Evolutionary conservation across 1,284 basidiomycete genomes (phyloP).

Genomic region (Ustilago tritici): DNA sequence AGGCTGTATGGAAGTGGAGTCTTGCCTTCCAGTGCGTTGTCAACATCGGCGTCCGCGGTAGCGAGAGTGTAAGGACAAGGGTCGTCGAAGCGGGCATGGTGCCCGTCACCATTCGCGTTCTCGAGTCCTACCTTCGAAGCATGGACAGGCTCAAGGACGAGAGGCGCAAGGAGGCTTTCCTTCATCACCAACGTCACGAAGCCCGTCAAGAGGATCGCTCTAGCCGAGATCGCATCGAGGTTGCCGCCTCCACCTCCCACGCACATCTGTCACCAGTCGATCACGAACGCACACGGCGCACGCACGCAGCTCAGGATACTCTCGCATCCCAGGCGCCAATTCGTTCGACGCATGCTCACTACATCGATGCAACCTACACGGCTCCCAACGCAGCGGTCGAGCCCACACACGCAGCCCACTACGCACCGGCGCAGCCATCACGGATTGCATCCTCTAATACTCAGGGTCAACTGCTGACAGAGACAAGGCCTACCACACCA

Average conservation of each 20-base stretch:
- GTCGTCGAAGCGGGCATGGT: slow-evolving; percentile 97
- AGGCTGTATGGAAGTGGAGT: slow-evolving; percentile 69
- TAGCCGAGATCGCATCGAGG: slow-evolving; percentile 23
- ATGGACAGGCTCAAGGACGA: slow-evolving; percentile 69
- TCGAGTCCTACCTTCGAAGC: slow-evolving; percentile 79
- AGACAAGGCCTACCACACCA: slow-evolving; percentile 52
- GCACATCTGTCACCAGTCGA: slow-evolving; percentile 12
- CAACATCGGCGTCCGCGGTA: slow-evolving; percentile 97
- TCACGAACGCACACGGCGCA: slow-evolving; percentile 22
- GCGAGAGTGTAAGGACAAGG: slow-evolving; percentile 82
- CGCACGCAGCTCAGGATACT: slow-evolving; percentile 15
- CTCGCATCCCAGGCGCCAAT: neutral
- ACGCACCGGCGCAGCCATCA: slow-evolving; percentile 10
- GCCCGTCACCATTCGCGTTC: slow-evolving; percentile 91
- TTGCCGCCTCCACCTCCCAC: slow-evolving; percentile 9
- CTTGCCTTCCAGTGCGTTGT: slow-evolving; percentile 94
- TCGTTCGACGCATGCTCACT: slow-evolving; percentile 1
- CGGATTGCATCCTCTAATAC: slow-evolving; percentile 8
- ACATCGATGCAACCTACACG: neutral
- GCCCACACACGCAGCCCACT: neutral
- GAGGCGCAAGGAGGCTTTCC: slow-evolving; percentile 34
- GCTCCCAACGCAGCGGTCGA: slow-evolving; percentile 6
- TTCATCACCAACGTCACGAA: slow-evolving; percentile 43
- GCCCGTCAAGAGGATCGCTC: slow-evolving; percentile 43
- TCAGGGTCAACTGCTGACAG: slow-evolving; percentile 17